Evolutionary conservation across 371 early-diverging fungal genomes (phyloP).

Genomic region (Haplosporangium sp.): DNA sequence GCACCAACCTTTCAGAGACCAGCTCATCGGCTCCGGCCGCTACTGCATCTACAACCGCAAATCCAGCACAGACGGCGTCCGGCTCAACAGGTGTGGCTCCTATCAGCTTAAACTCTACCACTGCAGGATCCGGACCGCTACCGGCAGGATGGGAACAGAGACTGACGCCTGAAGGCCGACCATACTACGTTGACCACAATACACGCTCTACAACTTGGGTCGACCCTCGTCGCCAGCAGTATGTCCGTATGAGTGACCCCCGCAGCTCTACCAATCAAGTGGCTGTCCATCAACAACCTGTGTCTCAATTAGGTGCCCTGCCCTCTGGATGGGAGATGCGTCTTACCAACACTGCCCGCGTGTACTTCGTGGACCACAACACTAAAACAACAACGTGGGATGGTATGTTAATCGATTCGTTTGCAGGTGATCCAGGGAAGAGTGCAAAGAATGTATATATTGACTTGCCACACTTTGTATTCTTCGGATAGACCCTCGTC

Average conservation of each 20-base stretch:
- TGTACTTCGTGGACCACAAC: constrained; percentile 95
- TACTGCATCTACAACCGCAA: constrained; percentile 64
- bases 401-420: constrained; percentile 79
- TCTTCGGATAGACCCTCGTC: constrained; percentile 82
- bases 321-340: constrained; percentile 99
- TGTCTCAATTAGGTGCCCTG: constrained; percentile 84
- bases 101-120: constrained; percentile 65
- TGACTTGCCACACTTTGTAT: constrained; percentile 52
- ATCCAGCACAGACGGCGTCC: constrained; percentile 30
- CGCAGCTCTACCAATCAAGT: constrained; percentile 66
- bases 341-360: constrained; percentile 90
- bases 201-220: constrained; percentile 97
- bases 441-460: too few species aligned
- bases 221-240: constrained; percentile 84
- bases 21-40: constrained; percentile 34
- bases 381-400: constrained; percentile 97
- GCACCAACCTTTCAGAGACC: constrained; percentile 44
- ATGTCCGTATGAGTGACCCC: constrained; percentile 55
- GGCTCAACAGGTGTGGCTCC: constrained; percentile 56
- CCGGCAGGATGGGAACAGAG: constrained; percentile 96
- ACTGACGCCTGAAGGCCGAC: constrained; percentile 88
- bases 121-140: constrained; percentile 85
- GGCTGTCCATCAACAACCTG: constrained; percentile 76
- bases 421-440: too few species aligned
- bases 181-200: constrained; percentile 98